Evolutionary conservation across 768 basidiomycete species (phyloP), one percentile per base, ranked within the genome.

Genomic region (Botryobasidium botryosum): DNA sequence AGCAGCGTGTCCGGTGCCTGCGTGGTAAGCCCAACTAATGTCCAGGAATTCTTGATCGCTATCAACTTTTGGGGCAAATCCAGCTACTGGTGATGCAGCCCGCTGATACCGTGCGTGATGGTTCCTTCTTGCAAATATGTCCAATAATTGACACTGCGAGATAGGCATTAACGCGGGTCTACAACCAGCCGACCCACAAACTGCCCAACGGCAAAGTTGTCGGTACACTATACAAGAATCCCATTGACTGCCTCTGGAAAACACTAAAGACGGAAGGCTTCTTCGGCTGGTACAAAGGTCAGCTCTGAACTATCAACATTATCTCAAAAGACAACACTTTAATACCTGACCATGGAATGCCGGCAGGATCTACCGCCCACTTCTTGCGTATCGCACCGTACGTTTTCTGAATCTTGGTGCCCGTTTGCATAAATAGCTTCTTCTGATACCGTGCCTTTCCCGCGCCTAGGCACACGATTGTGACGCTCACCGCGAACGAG

Each of bases 231-330:
- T 94, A 97, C 63, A 82, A 71, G 59, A 90, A 82, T 56, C 91
- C 92, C 3, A 77, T 96, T 54, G 90, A 96, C 55, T 96, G 92
- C 63, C 65, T 99, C 40, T 92, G 83, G 85, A 96, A 94, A 68
- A 99, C 94, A 0, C 71, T 85, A 52, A 77, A 77, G 57, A 66
- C 79, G 0, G 94, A 99, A 63, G 94, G 94, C 26, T 62, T 88
- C 8, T 66, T 73, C 20, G 94, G 87, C n/a, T 85, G 81, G 82
- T 99, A 99, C 66, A 96, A 96, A 67, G 91, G 87, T 74, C 51
- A 40, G 54, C 50, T 29, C 10, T n/a, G n/a, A n/a, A n/a, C n/a
- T n/a, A n/a, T n/a, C n/a, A n/a, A n/a, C n/a, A n/a, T n/a, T n/a
- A n/a, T n/a, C n/a, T n/a, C n/a, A n/a, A n/a, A n/a, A n/a, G n/a